phyloP scores from a whole-genome alignment of 257 asterid genomes.

The Solanum rostratum region DNA sequence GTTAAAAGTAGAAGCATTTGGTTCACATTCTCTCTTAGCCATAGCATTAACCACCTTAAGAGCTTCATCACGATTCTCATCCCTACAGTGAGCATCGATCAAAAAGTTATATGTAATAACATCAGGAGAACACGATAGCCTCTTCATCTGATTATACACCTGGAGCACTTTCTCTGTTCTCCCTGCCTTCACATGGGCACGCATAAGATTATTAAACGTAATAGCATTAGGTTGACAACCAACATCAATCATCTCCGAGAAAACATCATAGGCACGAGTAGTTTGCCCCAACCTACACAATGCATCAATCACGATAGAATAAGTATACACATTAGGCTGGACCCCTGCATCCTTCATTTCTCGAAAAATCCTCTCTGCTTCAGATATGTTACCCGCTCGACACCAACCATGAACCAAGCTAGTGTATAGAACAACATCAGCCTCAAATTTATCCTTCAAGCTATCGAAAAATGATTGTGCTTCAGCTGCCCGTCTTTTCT shows the following conservation, averaged over 20 bases:
- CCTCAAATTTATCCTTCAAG: conserved; percentile 54
- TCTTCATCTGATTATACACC: conserved; percentile 83
- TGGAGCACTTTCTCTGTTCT: conserved; percentile 79
- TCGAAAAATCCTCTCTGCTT: conserved; percentile 65
- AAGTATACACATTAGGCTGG: conserved; percentile 64
- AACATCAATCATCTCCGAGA: conserved; percentile 69
- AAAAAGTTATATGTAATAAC: conserved; percentile 67
- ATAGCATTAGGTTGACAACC: conserved; percentile 66
- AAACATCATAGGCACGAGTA: conserved; percentile 85
- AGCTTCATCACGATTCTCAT: conserved; percentile 65
- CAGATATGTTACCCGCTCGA: conserved; percentile 48
- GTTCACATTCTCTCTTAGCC: conserved; percentile 56
- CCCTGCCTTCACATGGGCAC: conserved; percentile 88
- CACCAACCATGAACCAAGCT: conserved; percentile 91
- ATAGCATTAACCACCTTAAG: conserved; percentile 55
- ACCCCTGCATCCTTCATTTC: conserved; percentile 67
- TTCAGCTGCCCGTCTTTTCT: conserved; percentile 59
- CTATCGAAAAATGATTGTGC: conserved; percentile 81
- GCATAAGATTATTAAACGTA: conserved; percentile 75
- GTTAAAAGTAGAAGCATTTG: conserved; percentile 54
- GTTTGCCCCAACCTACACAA: conserved; percentile 83
- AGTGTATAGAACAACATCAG: conserved; percentile 73
- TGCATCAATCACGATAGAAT: conserved; percentile 73
- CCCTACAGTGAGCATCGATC: conserved; percentile 74
- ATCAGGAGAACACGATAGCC: conserved; percentile 59